Evolutionary conservation across 306 rosid genomes (phyloP).

Genomic region (Pterocarpus macrocarpus): DNA sequence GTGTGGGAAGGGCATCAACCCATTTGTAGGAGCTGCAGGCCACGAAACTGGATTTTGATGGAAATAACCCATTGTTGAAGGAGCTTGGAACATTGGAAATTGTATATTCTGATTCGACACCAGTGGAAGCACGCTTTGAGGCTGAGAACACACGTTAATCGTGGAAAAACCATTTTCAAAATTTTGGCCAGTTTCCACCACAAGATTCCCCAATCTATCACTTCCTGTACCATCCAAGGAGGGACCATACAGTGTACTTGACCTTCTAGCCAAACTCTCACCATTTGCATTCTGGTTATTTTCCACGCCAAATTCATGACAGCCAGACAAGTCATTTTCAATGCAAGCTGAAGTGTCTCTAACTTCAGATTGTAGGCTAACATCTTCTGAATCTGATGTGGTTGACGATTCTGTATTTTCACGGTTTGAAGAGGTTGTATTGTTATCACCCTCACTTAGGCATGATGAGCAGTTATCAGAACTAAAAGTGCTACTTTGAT

Average conservation of each 20-base stretch:
- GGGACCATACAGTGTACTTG: constrained; percentile 41
- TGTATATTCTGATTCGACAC: constrained; percentile 70
- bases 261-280: constrained; percentile 53
- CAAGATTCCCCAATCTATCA: constrained; percentile 50
- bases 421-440: constrained; percentile 72
- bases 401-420: constrained; percentile 86
- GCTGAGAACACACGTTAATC: constrained; percentile 66
- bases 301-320: constrained; percentile 59
- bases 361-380: constrained; percentile 80
- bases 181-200: constrained; percentile 50
- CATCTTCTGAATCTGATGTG: constrained; percentile 93
- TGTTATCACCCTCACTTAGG: constrained; percentile 89
- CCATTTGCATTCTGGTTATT: constrained; percentile 50
- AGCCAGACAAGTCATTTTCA: constrained; percentile 64
- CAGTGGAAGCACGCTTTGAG: constrained; percentile 65
- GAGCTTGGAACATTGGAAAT: constrained; percentile 77
- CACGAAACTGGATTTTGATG: constrained; percentile 91
- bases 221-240: constrained; percentile 57
- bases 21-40: constrained; percentile 76
- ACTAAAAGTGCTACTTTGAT: constrained; percentile 58
- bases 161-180: constrained; percentile 65
- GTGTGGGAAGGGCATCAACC: constrained; percentile 73
- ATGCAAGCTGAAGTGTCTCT: constrained; percentile 58
- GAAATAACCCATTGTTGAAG: constrained; percentile 82
- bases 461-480: constrained; percentile 89